Conservation (phyloP, 345 rosid genomes). For the Eucalyptus pauciflora region DNA sequence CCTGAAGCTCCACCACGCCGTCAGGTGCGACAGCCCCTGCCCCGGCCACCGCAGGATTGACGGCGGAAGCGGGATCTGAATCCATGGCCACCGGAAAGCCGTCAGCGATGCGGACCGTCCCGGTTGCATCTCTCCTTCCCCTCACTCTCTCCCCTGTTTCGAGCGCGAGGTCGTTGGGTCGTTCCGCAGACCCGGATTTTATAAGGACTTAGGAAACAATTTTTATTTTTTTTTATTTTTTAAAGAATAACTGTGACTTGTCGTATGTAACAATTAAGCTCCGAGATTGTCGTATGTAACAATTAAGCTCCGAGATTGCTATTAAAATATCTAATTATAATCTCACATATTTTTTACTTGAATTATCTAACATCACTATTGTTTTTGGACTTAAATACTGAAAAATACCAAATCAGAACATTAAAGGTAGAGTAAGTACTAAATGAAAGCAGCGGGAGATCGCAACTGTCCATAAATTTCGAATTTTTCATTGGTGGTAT, state of each 20-base stretch:
- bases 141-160: not conserved
- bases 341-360: not conserved
- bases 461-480: not conserved
- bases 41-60: conserved; percentile 50
- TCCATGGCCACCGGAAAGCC: conserved; percentile 46
- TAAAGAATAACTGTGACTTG: not conserved
- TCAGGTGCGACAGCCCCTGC: conserved; percentile 23
- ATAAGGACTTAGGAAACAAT: not conserved
- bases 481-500: not conserved
- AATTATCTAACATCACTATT: not conserved
- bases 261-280: not conserved
- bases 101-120: not conserved
- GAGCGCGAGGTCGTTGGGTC: not conserved
- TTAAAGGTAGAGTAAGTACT: not conserved
- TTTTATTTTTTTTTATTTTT: not conserved
- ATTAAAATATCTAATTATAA: not conserved
- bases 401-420: not conserved
- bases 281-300: not conserved
- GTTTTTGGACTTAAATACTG: not conserved
- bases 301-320: not conserved
- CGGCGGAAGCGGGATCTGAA: conserved; percentile 8
- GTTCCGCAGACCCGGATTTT: not conserved
- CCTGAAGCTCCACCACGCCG: not conserved
- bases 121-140: not conserved
- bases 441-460: not conserved